These are phyloP conservation scores for Pythium biforme DNA, from an alignment of 352 stramenopile species.

Conservation along the genomic window DNA sequence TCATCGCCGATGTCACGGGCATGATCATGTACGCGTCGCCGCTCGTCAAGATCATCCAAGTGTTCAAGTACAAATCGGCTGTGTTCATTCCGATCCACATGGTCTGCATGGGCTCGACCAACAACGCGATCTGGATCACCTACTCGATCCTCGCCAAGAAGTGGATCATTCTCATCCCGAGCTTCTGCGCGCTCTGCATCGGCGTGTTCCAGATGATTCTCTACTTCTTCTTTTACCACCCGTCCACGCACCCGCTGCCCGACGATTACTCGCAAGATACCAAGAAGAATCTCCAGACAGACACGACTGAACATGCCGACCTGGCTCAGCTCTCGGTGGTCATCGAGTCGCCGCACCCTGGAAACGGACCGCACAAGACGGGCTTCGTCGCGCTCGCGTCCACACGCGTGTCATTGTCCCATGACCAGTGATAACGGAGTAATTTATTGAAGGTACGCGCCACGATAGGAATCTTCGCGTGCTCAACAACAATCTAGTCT, in stretches of 20 bases:
- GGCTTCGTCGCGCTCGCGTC: not conserved
- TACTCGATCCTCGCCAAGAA: conserved; percentile 42
- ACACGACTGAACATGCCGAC: not conserved
- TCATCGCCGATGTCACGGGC: conserved; percentile 37
- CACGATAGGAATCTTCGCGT: no score
- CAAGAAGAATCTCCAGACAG: not conserved
- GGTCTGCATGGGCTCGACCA: conserved; percentile 39
- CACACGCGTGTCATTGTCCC: no score
- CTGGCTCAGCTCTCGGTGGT: not conserved
- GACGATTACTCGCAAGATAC: not conserved
- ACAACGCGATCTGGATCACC: conserved; percentile 49
- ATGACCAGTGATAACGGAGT: no score
- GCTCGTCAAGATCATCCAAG: conserved; percentile 47
- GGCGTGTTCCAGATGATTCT: conserved; percentile 36
- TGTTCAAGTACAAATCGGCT: conserved; percentile 41
- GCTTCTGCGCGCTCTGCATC: not conserved
- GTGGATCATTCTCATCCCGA: conserved; percentile 36
- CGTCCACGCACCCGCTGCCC: conserved; percentile 35
- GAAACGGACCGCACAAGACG: not conserved
- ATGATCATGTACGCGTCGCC: conserved; percentile 50
- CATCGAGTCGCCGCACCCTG: not conserved
- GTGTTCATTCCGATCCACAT: conserved; percentile 53
- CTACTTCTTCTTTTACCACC: conserved; percentile 45
- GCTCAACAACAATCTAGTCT: no score
- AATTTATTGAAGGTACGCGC: no score